Evolutionary conservation across 306 rosid genomes (phyloP).

Genomic region (Styphnolobium japonicum): DNA sequence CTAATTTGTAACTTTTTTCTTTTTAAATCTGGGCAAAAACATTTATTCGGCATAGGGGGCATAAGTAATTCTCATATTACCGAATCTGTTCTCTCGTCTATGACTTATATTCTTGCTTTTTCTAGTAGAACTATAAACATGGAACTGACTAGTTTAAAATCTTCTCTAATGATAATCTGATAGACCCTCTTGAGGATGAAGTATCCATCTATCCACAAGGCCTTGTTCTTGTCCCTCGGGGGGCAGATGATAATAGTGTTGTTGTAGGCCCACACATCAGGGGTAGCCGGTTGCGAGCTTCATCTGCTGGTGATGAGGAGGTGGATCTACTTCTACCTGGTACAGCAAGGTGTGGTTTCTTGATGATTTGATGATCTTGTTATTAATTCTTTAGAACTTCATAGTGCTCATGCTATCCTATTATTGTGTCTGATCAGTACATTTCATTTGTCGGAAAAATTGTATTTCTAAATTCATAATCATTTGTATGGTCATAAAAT

Average conservation of each 20-base stretch:
- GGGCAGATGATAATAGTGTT: slow-evolving; percentile 57
- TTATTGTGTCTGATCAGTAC: neutral
- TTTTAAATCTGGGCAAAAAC: neutral
- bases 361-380: neutral
- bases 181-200: slow-evolving; percentile 80
- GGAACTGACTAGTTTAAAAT: neutral
- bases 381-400: neutral
- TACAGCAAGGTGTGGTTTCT: slow-evolving; percentile 71
- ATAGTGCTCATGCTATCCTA: neutral
- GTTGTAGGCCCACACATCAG: slow-evolving; percentile 84
- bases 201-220: slow-evolving; percentile 74
- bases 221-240: slow-evolving; percentile 86
- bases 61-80: neutral
- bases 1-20: neutral
- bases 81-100: neutral
- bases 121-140: slow-evolving; percentile 1
- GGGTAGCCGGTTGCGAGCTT: slow-evolving; percentile 88
- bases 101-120: neutral
- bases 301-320: slow-evolving; percentile 80
- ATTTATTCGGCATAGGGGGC: neutral
- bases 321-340: slow-evolving; percentile 94
- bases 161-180: slow-evolving; percentile 19
- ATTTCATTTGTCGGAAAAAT: neutral
- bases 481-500: neutral
- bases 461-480: neutral